Conservation (phyloP, 768 basidiomycete genomes). For the Tulasnella calospora region DNA sequence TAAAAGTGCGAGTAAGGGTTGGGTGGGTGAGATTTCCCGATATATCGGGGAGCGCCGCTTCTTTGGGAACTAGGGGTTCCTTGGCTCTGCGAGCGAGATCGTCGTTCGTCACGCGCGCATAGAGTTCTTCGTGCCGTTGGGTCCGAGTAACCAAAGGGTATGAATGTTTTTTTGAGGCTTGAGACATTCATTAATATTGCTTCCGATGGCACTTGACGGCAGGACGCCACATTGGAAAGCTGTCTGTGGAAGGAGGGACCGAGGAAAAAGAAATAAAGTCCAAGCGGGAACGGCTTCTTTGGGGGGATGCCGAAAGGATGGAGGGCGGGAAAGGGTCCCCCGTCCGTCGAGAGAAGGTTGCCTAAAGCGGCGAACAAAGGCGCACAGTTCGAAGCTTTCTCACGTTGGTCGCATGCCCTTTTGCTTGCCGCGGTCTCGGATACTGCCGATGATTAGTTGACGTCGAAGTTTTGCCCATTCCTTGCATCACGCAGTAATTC, state of each 20-base stretch:
- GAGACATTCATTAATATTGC: not conserved
- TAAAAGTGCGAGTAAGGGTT: not conserved
- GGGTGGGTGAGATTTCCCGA: not conserved
- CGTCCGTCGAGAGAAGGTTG: not conserved
- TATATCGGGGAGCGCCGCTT: not conserved
- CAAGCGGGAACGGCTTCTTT: not conserved
- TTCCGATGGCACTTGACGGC: not conserved
- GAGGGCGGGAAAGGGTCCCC: constrained; percentile 3
- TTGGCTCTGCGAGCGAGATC: not conserved
- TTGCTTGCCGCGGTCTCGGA: not conserved
- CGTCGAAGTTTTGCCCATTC: not conserved
- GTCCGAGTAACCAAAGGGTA: not conserved
- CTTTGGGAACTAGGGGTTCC: not conserved
- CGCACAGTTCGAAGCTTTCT: not conserved
- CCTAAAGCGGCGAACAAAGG: constrained; percentile 2
- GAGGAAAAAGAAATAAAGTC: not conserved
- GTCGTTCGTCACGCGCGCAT: not conserved
- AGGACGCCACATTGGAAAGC: not conserved
- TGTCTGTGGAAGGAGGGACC: not conserved
- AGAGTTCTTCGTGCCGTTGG: not conserved
- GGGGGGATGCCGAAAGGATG: not conserved
- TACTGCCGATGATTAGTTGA: not conserved
- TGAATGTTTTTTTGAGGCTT: not conserved
- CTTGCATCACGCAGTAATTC: not conserved
- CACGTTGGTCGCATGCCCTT: not conserved